Base-by-base conservation (phyloP, 116 monocot genomes). In the Phalaenopsis hybrid region DNA sequence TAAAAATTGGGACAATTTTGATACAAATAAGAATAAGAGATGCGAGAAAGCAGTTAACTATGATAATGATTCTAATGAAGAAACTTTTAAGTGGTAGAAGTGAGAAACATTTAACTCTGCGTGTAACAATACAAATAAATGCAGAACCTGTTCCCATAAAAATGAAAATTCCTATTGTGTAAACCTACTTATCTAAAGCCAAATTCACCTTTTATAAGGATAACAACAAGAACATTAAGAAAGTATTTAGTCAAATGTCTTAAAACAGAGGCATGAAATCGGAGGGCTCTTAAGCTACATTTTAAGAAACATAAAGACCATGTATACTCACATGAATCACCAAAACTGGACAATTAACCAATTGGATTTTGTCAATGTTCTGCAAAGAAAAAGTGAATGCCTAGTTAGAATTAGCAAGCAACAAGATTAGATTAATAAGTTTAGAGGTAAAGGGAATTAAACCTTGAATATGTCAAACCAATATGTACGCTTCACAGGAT, bases 381-480 rank as follows among this genome's bases (percentile, higher is more conserved):
- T 90, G 90, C 75, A 90, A 82, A 84, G 44, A 77, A 46, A 81
- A 85, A 74, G 37, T 41, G 43, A 20, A 9, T 46, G 31, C 57
- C 63, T 31, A 46, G 55, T n/a, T 3, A 83, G 21, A 52, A 75
- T 20, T 34, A 79, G 79, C 46, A 83, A 57, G 77, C 23, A 80
- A 44, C n/a, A 79, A 76, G 28, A 73, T 4, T 44, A 10, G 10
- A 51, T 52, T 50, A 46, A 48, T 34, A 51, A 44, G 15, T 61
- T 46, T 20, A 49, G 4, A 67, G 44, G 43, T 20, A n/a, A 23
- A 44, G 76, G 50, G 37, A 75, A 67, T 33, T 0, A 49, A 57
- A 89, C 90, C 89, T 90, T 90, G 44, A 85, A 90, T 81, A 90
- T 90, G 80, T 90, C 90, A 77, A 89, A 89, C 86, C 89, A 89